Percentiles rank a stretch among this genome's conserved stretches.
Evolutionary conservation across 331 rosid species (phyloP).

Genomic region (Acacia pycnantha): DNA sequence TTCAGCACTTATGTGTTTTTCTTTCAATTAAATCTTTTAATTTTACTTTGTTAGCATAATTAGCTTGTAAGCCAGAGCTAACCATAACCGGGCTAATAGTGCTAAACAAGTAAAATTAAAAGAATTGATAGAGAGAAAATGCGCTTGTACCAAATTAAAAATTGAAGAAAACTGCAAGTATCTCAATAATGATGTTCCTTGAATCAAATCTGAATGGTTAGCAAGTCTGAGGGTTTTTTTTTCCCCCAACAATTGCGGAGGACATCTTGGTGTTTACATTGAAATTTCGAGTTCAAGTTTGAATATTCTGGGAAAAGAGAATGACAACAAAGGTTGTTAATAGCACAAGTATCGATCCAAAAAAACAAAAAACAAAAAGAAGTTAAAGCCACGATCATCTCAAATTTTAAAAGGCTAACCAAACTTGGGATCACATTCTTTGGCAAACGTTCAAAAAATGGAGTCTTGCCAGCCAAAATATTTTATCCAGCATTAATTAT

Average conservation of each 20-base stretch:
- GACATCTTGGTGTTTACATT: no score
- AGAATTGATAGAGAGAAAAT: no score
- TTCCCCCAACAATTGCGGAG: no score
- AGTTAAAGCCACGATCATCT: neutral
- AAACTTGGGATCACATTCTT: neutral
- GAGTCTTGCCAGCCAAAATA: neutral
- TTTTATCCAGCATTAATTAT: neutral
- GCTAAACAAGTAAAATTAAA: no score
- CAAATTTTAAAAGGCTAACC: neutral
- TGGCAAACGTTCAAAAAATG: neutral
- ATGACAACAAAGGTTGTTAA: neutral
- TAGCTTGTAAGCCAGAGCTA: no score
- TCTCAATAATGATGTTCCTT: no score
- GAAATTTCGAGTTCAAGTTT: neutral
- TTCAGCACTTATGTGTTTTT: no score
- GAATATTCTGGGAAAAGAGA: neutral
- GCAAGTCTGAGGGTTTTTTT: neutral
- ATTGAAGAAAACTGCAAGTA: no score
- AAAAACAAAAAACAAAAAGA: neutral
- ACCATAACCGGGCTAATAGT: no score
- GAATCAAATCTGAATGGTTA: neutral
- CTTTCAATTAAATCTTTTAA: no score
- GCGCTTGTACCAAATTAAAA: no score
- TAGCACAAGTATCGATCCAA: neutral
- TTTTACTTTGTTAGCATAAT: no score